Base-by-base conservation (phyloP, 441 rosid species). In the Raphanus hybrid region DNA sequence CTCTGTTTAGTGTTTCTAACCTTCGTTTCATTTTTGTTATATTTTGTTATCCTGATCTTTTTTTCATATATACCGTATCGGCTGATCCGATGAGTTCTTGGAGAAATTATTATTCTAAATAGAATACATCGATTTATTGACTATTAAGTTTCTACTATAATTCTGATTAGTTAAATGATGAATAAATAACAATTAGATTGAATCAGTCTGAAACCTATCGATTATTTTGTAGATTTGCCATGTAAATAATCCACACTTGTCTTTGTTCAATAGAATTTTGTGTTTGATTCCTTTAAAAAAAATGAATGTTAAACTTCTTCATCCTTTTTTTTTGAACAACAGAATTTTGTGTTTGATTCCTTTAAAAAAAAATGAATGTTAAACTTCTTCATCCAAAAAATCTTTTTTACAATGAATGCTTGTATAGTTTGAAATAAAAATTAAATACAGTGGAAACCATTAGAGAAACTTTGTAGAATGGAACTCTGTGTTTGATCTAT, bases 111-210 rank as follows among this genome's bases (percentile, higher is more conserved):
- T 37, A 37, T 37, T 37, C 10, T 37, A 9, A 37, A 9, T 48
- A 26, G 45, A 50, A 8, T 29, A 7, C 11, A 62, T 69, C 4
- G 11, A 69, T 67, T 41, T 45, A 8, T 34, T 34, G 26, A 34
- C 26, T 6, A 9, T n/a, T 57, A 39, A 27, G 71, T 74, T 26
- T 2, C 16, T 39, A 29, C 48, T 18, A 48, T 14, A 23, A 20
- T 58, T 29, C 48, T 55, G 66, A 20, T 15, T 12, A 74, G 45
- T 74, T 74, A 5, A 58, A 37, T 34, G 4, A 34, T 58, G 3
- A 8, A 62, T 32, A 32, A n/a, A 62, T n/a, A 64, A 35, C 6
- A 16, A 34, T 20, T 34, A 18, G 14, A 37, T 67, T 3, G 23
- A 11, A 16, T 5, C 2, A 34, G 18, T 5, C 27, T 59, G 10